phyloP scores from a whole-genome alignment of 768 basidiomycete species.

The Panaeolus papilionaceus region DNA sequence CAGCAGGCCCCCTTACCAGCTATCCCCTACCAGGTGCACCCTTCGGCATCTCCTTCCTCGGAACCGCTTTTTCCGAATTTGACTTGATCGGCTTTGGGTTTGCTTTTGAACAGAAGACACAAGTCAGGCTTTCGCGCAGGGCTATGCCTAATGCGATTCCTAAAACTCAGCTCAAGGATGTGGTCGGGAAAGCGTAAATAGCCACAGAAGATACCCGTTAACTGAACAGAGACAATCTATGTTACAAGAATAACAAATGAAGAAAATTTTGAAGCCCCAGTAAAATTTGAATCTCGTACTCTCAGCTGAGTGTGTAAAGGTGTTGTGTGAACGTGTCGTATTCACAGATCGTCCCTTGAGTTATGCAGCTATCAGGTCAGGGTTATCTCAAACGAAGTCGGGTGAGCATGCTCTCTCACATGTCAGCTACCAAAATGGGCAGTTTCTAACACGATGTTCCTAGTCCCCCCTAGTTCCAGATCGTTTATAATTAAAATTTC shows the following conservation, averaged over 20 bases:
- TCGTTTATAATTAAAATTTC: background rate
- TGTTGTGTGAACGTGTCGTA: background rate
- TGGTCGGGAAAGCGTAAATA: slow-evolving; percentile 33
- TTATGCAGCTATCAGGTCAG: background rate
- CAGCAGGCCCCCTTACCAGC: slow-evolving; percentile 48
- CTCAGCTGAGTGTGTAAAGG: background rate
- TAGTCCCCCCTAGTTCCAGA: background rate
- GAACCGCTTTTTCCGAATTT: slow-evolving; percentile 66
- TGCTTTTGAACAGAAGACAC: slow-evolving; percentile 71
- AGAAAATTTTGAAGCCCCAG: background rate
- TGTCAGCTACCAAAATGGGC: background rate
- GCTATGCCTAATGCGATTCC: slow-evolving; percentile 63
- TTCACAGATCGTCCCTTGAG: no score
- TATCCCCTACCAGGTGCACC: slow-evolving; percentile 63
- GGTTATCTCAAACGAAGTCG: background rate
- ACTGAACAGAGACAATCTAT: background rate
- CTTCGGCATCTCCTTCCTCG: slow-evolving; percentile 67
- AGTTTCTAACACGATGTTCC: background rate
- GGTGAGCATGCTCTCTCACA: background rate
- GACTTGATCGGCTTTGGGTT: slow-evolving; percentile 62
- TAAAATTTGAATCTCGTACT: background rate
- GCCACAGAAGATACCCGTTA: background rate
- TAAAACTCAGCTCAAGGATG: slow-evolving; percentile 51
- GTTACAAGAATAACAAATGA: background rate
- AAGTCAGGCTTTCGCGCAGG: slow-evolving; percentile 51